phyloP scores from a whole-genome alignment of 176 grass and related monocot species.

The Paspalum notatum region DNA sequence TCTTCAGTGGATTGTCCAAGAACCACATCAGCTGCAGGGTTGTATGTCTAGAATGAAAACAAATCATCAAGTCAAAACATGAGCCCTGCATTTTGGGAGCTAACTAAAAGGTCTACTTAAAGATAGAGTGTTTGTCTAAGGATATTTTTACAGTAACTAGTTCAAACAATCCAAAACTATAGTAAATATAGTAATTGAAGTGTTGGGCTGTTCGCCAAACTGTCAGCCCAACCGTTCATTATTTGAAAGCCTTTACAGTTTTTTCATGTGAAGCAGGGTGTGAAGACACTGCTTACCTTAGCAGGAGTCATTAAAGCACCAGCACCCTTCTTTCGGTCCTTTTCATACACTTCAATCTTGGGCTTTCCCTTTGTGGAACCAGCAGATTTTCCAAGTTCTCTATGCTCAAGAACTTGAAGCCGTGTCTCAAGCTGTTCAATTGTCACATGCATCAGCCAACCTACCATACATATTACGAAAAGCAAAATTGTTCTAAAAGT shows the following conservation, averaged over 20 bases:
- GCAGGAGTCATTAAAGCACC: constrained; percentile 80
- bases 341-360: constrained; percentile 88
- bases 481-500: not conserved
- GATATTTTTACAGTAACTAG: not conserved
- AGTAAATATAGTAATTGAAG: not conserved
- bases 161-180: not conserved
- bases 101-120: not conserved
- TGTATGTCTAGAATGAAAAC: constrained; percentile 62
- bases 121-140: not conserved
- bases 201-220: not conserved
- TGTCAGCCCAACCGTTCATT: not conserved
- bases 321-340: constrained; percentile 80
- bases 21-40: constrained; percentile 75
- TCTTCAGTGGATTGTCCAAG: constrained; percentile 40
- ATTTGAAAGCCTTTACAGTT: not conserved
- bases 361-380: constrained; percentile 81
- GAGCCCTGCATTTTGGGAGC: not conserved
- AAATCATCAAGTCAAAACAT: constrained; percentile 5
- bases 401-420: constrained; percentile 79
- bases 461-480: not conserved
- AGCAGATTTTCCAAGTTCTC: constrained; percentile 76
- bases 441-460: not conserved
- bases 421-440: constrained; percentile 73
- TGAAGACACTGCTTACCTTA: constrained; percentile 52
- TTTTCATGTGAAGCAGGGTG: not conserved